phyloP scores from a whole-genome alignment of 1,139 yeast species.

The Debaryomyces coudertii region DNA sequence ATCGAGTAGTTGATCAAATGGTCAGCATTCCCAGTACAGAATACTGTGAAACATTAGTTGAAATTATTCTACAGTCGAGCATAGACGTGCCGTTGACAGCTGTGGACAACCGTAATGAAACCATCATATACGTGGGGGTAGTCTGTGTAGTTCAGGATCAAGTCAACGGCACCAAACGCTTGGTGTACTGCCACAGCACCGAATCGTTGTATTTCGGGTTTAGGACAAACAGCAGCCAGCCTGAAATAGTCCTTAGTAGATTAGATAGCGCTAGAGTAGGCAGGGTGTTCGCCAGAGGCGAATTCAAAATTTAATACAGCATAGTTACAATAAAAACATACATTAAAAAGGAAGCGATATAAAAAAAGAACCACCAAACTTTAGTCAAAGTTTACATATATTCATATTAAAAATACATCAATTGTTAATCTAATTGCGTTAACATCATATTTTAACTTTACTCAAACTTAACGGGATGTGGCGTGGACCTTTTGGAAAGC shows the following conservation, averaged over 20 bases:
- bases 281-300: slow-evolving; percentile 37
- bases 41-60: background rate
- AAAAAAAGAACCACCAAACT: slow-evolving; percentile 14
- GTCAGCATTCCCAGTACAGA: background rate
- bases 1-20: slow-evolving; percentile 24
- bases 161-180: slow-evolving; percentile 14
- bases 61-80: slow-evolving; percentile 5
- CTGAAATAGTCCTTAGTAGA: slow-evolving; percentile 35
- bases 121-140: slow-evolving; percentile 37
- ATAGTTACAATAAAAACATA: slow-evolving; percentile 5
- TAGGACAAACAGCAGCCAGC: slow-evolving; percentile 14
- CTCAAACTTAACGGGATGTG: slow-evolving; percentile 79
- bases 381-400: slow-evolving; percentile 4
- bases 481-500: slow-evolving; percentile 96
- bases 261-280: slow-evolving; percentile 23
- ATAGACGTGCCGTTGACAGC: slow-evolving; percentile 6
- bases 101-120: slow-evolving; percentile 11
- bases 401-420: slow-evolving; percentile 14
- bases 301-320: slow-evolving; percentile 24
- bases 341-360: slow-evolving; percentile 15
- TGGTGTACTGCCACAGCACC: slow-evolving; percentile 47
- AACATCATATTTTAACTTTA: slow-evolving; percentile 3
- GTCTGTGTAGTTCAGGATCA: slow-evolving; percentile 26
- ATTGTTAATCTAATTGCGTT: slow-evolving; percentile 11
- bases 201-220: slow-evolving; percentile 49